A percentile compares a stretch with the other conserved stretches of the same genome.
Evolutionary conservation across 2,329 filamentous ascomycete genomes (phyloP).

Genomic region (Colletotrichum aenigma): DNA sequence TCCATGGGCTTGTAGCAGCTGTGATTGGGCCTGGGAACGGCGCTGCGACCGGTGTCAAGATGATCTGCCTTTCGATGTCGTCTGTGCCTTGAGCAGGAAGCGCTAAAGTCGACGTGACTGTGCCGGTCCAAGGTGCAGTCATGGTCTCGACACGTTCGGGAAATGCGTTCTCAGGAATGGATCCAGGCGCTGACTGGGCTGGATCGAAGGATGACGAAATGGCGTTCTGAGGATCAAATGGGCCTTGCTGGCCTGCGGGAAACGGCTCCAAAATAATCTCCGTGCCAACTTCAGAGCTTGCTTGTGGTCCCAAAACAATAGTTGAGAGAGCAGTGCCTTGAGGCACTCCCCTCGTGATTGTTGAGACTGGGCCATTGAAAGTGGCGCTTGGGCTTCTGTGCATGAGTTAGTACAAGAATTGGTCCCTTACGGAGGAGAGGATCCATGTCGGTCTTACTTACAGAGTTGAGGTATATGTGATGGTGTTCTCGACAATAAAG

Average conservation of each 20-base stretch:
- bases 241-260: neutral
- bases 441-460: neutral
- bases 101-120: neutral
- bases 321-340: neutral
- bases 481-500: neutral
- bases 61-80: neutral
- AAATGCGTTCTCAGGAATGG: neutral
- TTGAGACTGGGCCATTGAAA: neutral
- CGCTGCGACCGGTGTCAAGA: neutral
- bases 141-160: neutral
- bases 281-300: neutral
- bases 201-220: neutral
- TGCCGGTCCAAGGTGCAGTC: neutral
- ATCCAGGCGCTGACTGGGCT: neutral
- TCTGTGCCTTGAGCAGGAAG: neutral
- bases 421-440: accelerated
- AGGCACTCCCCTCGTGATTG: neutral
- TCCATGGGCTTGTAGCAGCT: neutral
- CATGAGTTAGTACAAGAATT: neutral
- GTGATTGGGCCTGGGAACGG: neutral
- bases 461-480: neutral
- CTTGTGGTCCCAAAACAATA: neutral
- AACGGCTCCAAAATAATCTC: neutral
- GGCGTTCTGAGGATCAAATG: neutral
- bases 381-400: neutral